Evolutionary conservation across 2,329 filamentous ascomycete genomes (phyloP), one percentile per base, ranked within the genome.

Genomic region (Chaetoscypha palmicola): DNA sequence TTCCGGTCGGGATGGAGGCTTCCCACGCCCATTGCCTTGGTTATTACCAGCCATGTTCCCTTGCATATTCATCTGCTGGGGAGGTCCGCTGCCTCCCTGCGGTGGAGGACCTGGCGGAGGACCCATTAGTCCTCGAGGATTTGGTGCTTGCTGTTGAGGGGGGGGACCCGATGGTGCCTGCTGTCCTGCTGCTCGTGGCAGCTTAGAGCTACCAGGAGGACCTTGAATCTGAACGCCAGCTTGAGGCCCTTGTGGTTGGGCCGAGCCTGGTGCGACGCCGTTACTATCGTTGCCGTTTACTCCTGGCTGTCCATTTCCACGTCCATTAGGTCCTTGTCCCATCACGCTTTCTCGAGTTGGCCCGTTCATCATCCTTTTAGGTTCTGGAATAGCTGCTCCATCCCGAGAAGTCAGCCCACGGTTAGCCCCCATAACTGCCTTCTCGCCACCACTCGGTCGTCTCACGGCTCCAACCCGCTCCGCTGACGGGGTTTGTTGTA

Each of bases 111-210:
- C 23, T 8, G 24, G 38, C 4, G 17, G 34, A 10, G 24, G 24
- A 1, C 17, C 26, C 19, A 19, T 28, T n/a, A 30, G 38, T 12
- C 38, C 38, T 11, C 58, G 50, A 33, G 77, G 72, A 38, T 73
- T 72, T 28, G 79, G 79, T 38, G 76, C 72, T 63, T 82, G 79
- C 34, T 79, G 76, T 41, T 77, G 73, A 19, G 79, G 79, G 38
- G 81, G 80, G 30, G 80, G 80, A 10, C 81, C 80, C 33, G 73
- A 69, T 3, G 79, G 74, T 34, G 73, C 71, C 59, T 79, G 77
- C 59, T 79, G 77, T 58, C 73, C 67, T 34, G 77, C 77, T 28
- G 74, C 75, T 47, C 75, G 70, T 30, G 79, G 80, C 48, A 81
- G 64, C 48, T 79, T 69, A 34, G 79, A 82, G 23, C 70, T 69